Percentiles rank a stretch among this genome's conserved stretches.
These are phyloP conservation scores for Schoenoplectus tabernaemontani DNA, from an alignment of 202 grass and related monocot genomes.

Conservation along the genomic window DNA sequence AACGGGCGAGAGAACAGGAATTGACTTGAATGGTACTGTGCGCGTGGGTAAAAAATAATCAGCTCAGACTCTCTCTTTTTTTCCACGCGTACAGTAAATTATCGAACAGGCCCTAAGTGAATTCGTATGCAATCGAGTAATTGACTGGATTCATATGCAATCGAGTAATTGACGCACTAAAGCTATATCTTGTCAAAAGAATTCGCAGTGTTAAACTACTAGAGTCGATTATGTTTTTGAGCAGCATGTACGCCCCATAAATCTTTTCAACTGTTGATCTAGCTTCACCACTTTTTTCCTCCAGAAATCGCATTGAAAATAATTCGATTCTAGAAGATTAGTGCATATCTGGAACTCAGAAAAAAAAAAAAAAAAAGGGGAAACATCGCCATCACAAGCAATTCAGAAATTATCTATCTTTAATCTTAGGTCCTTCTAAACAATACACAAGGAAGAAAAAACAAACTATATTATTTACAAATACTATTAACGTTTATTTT, in stretches of 20 bases:
- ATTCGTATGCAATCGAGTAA: too few relatives aligned
- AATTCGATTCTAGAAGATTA: neutral
- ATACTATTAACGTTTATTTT: slow-evolving; percentile 13
- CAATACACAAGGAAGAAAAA: slow-evolving; percentile 14
- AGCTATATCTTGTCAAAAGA: too few relatives aligned
- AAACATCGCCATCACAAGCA: neutral
- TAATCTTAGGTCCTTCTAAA: neutral
- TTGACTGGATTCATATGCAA: too few relatives aligned
- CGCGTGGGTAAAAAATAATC: too few relatives aligned
- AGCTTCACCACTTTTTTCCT: neutral
- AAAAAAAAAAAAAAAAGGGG: too few relatives aligned
- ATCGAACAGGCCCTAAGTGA: too few relatives aligned
- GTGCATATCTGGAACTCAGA: neutral
- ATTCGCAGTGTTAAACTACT: neutral
- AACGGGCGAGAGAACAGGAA: too few relatives aligned
- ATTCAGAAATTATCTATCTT: neutral
- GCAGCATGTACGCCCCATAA: neutral
- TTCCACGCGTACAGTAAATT: too few relatives aligned
- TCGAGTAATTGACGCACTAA: too few relatives aligned
- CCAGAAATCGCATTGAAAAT: neutral
- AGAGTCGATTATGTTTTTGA: neutral
- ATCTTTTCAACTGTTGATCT: neutral
- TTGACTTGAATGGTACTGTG: too few relatives aligned
- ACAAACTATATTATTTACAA: slow-evolving; percentile 20
- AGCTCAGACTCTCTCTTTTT: too few relatives aligned